Evolutionary conservation across 495 filamentous ascomycete species (phyloP), one percentile per base, ranked within the genome.

Genomic region (Talaromyces thailandensis): DNA sequence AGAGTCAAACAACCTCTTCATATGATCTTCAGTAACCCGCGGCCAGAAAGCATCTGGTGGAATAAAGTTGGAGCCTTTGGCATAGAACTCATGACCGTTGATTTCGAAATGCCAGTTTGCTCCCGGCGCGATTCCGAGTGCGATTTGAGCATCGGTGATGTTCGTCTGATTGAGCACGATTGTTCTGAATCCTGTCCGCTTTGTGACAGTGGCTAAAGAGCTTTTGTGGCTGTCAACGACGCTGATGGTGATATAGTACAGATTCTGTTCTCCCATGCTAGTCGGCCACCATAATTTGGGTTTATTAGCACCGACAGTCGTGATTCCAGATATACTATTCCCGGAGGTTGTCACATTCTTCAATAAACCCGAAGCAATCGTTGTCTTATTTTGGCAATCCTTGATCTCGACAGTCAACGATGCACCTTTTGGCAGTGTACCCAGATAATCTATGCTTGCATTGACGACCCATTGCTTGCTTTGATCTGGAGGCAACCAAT

Each of bases 101-200:
- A 88, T 75, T 66, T 88, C 84, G 62, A 89, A 89, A 66, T 88
- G 84, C 81, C 85, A 89, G 64, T 87, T 84, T 32, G 81, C 83
- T 4, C 85, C 86, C 0, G 82, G 82, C n/a, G 82, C 81, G 35
- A 86, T 81, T 3, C 86, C 86, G 56, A 76, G 73, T 1, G 78
- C 76, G 3, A 85, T 62, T 62, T 88, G 83, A 0, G 74, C 76
- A 0, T 83, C 78, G 2, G 84, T 84, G 50, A 90, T 84, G 7
- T 78, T 80, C 2, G 73, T 73, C 68, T 84, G 79, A 61, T 89
- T 87, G 14, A 88, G 74, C 14, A 88, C 81, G 37, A 88, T 87
- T 1, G 86, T 89, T n/a, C 86, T 75, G 64, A 89, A 89, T 0
- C 86, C 86, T 18, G 82, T 80, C 14, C 83, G 73, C 66, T 83